phyloP scores from a whole-genome alignment of 2,329 filamentous ascomycete genomes.

The Fusarium succisae region DNA sequence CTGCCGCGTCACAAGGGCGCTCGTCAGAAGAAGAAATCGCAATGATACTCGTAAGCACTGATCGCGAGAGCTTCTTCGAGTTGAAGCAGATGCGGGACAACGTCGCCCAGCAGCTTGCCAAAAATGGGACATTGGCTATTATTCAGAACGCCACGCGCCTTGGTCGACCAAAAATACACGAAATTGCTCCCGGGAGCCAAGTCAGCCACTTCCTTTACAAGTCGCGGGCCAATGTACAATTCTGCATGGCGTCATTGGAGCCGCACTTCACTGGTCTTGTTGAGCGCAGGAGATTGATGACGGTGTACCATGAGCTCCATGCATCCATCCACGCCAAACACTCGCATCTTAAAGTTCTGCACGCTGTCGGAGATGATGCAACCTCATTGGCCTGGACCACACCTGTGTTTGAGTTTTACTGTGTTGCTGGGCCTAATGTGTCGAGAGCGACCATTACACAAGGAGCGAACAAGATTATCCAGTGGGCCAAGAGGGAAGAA shows the following conservation, averaged over 20 bases:
- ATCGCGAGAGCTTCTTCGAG: constrained; percentile 93
- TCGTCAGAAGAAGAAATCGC: constrained; percentile 83
- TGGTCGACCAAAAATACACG: constrained; percentile 76
- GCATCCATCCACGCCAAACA: constrained; percentile 85
- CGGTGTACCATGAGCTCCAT: constrained; percentile 86
- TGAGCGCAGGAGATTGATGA: constrained; percentile 77
- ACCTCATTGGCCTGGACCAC: constrained; percentile 92
- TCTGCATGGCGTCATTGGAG: constrained; percentile 85
- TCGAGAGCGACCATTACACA: constrained; percentile 76
- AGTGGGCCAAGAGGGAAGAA: constrained; percentile 92
- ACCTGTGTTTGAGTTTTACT: constrained; percentile 92
- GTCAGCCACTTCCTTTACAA: constrained; percentile 96
- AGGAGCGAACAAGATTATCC: constrained; percentile 86
- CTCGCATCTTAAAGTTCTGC: constrained; percentile 85
- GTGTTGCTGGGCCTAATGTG: constrained; percentile 82
- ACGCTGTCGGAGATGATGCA: constrained; percentile 77
- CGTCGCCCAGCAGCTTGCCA: constrained; percentile 74
- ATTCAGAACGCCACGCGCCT: constrained; percentile 76
- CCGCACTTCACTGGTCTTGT: constrained; percentile 70
- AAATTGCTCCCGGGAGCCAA: constrained; percentile 82
- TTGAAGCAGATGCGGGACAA: constrained; percentile 78
- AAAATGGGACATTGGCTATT: constrained; percentile 77
- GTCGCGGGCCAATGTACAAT: constrained; percentile 92
- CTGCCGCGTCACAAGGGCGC: constrained; percentile 69
- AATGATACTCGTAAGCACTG: constrained; percentile 88